phyloP scores from a whole-genome alignment of 116 monocot genomes.

The Iris pallida region DNA sequence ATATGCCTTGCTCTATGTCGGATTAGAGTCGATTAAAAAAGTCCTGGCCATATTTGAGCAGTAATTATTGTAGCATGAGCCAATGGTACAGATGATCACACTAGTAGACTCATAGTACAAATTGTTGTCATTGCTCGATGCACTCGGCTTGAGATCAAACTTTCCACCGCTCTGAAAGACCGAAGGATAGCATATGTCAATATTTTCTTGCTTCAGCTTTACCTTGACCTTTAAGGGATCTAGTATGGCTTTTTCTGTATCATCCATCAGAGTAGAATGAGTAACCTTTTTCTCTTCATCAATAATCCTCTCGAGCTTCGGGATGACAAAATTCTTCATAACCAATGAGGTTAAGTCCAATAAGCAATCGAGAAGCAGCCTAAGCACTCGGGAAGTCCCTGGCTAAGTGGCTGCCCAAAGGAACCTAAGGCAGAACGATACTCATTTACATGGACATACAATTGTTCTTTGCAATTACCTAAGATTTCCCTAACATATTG shows the following conservation, averaged over 20 bases:
- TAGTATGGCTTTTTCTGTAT: too few relatives aligned
- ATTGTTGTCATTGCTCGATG: conserved; percentile 79
- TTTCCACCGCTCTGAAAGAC: conserved; percentile 91
- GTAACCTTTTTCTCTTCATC: conserved; percentile 80
- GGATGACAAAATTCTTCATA: conserved; percentile 81
- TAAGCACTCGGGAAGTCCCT: too few relatives aligned
- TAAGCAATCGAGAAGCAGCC: too few relatives aligned
- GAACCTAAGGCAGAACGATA: too few relatives aligned
- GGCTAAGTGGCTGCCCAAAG: too few relatives aligned
- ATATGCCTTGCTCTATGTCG: conserved; percentile 77
- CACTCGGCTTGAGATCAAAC: conserved; percentile 86
- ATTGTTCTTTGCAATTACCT: too few relatives aligned
- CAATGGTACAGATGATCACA: conserved; percentile 87
- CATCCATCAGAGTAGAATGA: too few relatives aligned
- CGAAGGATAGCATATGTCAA: conserved; percentile 93
- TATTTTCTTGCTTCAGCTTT: too few relatives aligned
- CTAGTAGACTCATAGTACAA: conserved; percentile 78
- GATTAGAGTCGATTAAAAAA: too few relatives aligned
- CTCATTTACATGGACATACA: too few relatives aligned
- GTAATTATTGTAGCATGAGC: conserved; percentile 75
- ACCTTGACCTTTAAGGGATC: too few relatives aligned
- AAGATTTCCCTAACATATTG: too few relatives aligned
- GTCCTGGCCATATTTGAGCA: conserved; percentile 90
- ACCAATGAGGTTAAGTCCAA: conserved; percentile 60
- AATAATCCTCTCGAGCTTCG: conserved; percentile 79